Evolutionary conservation across 148 eudicot species (phyloP).

Genomic region (Rhododendron mucronatum): DNA sequence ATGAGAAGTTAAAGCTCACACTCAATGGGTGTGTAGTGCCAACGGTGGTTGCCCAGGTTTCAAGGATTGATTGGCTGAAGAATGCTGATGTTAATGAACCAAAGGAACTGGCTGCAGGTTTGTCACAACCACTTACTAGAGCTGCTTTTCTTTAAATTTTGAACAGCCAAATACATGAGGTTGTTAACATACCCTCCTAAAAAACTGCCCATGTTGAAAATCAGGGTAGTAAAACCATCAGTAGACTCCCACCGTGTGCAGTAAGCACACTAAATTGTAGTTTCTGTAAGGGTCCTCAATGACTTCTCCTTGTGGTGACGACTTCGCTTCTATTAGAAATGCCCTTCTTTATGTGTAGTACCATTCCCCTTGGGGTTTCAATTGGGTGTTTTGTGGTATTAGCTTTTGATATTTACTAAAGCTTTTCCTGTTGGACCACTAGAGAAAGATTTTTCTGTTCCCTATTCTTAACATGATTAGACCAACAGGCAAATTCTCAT

Average conservation of each 20-base stretch:
- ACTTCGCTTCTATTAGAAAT: not conserved
- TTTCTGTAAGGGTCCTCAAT: not conserved
- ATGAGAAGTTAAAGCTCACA: constrained; percentile 46
- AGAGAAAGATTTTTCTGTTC: not conserved
- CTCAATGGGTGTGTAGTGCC: constrained; percentile 68
- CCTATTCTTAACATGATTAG: not conserved
- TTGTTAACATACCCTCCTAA: not conserved
- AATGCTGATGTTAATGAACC: constrained; percentile 78
- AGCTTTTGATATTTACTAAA: too few relatives aligned
- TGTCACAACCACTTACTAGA: not conserved
- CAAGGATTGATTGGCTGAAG: constrained; percentile 90
- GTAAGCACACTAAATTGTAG: not conserved
- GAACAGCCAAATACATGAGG: not conserved
- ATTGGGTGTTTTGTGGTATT: not conserved
- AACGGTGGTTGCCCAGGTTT: constrained; percentile 60
- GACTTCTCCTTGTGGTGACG: not conserved
- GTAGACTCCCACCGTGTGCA: not conserved
- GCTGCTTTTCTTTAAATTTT: not conserved
- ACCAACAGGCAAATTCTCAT: too few relatives aligned
- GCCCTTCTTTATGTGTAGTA: too few relatives aligned
- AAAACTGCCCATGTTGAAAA: not conserved
- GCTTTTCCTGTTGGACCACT: not conserved
- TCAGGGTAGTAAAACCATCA: not conserved
- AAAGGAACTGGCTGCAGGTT: constrained; percentile 26
- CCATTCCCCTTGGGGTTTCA: too few relatives aligned